Evolutionary conservation across 495 filamentous ascomycete species (phyloP), one percentile per base, ranked within the genome.

Genomic region (Oleoguttula mirabilis): DNA sequence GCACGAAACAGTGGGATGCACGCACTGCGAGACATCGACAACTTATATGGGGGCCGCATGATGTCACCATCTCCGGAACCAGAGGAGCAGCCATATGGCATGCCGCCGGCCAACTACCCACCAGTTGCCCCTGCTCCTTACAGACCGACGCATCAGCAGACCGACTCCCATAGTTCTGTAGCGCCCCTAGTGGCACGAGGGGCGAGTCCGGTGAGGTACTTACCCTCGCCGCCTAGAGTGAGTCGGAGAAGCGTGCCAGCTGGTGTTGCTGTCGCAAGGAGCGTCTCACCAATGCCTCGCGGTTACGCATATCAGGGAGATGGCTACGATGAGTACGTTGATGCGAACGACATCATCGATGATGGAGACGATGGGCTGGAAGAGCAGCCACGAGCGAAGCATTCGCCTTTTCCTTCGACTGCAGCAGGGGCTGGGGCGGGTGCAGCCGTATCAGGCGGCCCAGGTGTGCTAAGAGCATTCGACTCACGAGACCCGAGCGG

Each of bases 281-380:
- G 8, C 27, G 27, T 30, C 8, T 30, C 27, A 14, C 32, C 32
- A 21, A 35, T 28, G 25, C 25, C 25, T n/a, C 7, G 41, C 5
- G 2, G 35, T 17, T 21, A 10, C 3, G 34, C 42, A 4, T 43
- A 42, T 22, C 52, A 50, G 16, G 55, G 55, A 19, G 51, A 52
- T 31, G 41, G 59, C 4, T 66, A 71, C 36, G 53, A 56, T 21
- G 73, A 71, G 38, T 71, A 67, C 14, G 28, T 92, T 37, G 79
- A 93, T 54, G 84, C 85, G 0, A 73, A 80, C 46, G 77, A 79
- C 2, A 87, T 92, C 40, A 76, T 71, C 2, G 86, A 94, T 53
- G 85, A 93, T 52, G 84, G 80, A 6, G 86, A 94, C 51, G 86
- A 94, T 48, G 84, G 79, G 3, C 69, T 86, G 35, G 58, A 42